Conservation (phyloP, 2,329 filamentous ascomycete species). For the Ophiognomonia clavigignenti-juglandacearum region DNA sequence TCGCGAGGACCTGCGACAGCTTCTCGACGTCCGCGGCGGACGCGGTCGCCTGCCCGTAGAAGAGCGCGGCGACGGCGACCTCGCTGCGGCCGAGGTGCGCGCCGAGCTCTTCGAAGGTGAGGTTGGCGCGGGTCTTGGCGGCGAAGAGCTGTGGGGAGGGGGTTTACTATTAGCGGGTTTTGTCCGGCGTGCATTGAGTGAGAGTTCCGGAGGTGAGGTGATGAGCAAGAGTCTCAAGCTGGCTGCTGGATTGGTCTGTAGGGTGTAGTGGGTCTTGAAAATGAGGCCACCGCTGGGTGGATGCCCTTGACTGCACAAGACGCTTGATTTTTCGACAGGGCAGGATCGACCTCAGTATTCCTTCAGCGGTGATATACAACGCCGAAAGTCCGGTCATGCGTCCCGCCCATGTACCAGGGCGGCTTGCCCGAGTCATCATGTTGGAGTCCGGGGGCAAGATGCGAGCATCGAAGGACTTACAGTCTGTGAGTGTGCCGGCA, state of each 20-base stretch:
- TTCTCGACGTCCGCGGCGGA: constrained; percentile 46
- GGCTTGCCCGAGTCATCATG: neutral
- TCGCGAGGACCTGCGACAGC: constrained; percentile 53
- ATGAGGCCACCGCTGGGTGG: no score
- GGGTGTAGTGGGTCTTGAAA: no score
- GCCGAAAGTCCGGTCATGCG: no score
- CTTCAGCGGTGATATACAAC: no score
- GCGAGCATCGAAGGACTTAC: neutral
- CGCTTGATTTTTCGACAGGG: no score
- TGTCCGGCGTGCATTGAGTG: neutral
- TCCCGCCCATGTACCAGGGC: neutral
- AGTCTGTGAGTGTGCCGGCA: constrained; percentile 65
- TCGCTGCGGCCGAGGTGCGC: constrained; percentile 70
- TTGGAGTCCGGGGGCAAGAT: neutral
- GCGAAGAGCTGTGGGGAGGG: constrained; percentile 60
- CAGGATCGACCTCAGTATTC: no score
- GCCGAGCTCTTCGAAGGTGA: constrained; percentile 77
- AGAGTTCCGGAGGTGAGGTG: neutral
- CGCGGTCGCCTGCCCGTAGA: constrained; percentile 68
- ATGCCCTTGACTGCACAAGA: no score
- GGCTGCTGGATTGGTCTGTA: no score
- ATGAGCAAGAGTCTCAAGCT: no score
- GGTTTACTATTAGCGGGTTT: neutral
- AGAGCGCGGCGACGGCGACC: constrained; percentile 80
- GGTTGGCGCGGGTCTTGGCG: constrained; percentile 69